Conservation (phyloP, 148 eudicot species). For the Salicornia ramosissima region DNA sequence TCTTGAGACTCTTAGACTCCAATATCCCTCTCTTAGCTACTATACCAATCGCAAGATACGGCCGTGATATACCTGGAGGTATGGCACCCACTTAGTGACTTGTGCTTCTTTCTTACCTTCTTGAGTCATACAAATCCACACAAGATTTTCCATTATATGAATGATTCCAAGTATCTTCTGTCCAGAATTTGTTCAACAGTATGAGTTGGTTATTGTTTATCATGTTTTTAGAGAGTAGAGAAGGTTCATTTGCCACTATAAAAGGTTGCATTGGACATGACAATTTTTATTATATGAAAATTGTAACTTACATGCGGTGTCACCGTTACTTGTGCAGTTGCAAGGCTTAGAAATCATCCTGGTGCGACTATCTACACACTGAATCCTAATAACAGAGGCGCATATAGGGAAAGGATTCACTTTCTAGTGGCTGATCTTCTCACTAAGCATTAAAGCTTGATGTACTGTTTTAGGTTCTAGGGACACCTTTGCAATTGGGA, state of each 20-base stretch:
- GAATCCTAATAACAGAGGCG: conserved; percentile 51
- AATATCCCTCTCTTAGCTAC: conserved; percentile 76
- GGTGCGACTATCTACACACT: conserved; percentile 66
- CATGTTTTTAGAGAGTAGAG: too few species aligned
- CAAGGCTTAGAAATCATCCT: conserved; percentile 77
- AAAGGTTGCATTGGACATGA: too few species aligned
- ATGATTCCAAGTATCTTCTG: neutral
- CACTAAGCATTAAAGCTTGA: conserved; percentile 13
- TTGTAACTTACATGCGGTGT: neutral
- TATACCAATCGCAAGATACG: conserved; percentile 63
- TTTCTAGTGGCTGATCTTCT: conserved; percentile 43
- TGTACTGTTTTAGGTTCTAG: neutral
- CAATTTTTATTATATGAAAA: too few species aligned
- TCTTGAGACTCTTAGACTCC: conserved; percentile 68
- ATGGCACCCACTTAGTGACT: conserved; percentile 11
- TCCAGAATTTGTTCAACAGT: neutral
- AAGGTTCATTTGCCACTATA: neutral
- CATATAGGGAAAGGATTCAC: conserved; percentile 52
- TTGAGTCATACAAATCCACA: neutral
- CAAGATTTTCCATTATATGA: neutral
- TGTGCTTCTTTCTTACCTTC: neutral
- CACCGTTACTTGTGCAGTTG: conserved; percentile 44
- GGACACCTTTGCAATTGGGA: neutral
- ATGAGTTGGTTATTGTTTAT: neutral
- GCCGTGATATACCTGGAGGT: conserved; percentile 95